A percentile compares a stretch with the other conserved stretches of the same genome.
phyloP scores from a whole-genome alignment of 805 yeast species.

The Sugiyamaella mastotermitis region DNA sequence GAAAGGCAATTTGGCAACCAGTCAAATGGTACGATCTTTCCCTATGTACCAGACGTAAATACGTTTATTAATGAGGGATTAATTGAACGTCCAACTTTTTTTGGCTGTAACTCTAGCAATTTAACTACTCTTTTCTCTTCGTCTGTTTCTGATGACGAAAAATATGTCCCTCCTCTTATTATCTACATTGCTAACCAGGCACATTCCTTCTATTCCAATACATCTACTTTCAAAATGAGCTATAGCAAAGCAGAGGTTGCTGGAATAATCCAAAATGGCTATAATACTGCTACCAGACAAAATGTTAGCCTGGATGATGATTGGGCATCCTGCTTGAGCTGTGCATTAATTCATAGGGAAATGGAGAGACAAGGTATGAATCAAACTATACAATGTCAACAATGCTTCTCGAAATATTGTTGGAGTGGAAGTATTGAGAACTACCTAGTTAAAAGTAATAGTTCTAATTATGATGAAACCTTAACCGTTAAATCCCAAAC shows the following conservation, averaged over 20 bases:
- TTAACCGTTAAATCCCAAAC: too few relatives aligned
- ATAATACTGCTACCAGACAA: constrained; percentile 61
- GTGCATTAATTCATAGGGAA: constrained; percentile 79
- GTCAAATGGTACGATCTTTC: constrained; percentile 12
- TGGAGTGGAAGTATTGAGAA: constrained; percentile 62
- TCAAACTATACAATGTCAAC: constrained; percentile 64
- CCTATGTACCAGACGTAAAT: constrained; percentile 15
- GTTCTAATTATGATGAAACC: too few relatives aligned
- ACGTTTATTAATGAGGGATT: constrained; percentile 16
- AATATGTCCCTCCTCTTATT: constrained; percentile 58
- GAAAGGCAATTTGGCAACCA: constrained; percentile 26
- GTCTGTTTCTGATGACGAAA: constrained; percentile 12
- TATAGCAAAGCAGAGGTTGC: constrained; percentile 55
- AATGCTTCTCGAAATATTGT: constrained; percentile 71
- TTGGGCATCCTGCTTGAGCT: constrained; percentile 73
- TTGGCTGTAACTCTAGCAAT: constrained; percentile 69
- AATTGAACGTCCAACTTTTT: constrained; percentile 56
- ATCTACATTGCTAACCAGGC: constrained; percentile 75
- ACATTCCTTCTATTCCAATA: constrained; percentile 57
- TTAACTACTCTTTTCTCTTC: constrained; percentile 41
- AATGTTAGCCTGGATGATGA: constrained; percentile 66
- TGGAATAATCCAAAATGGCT: constrained; percentile 67
- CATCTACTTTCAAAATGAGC: constrained; percentile 62
- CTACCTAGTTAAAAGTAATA: too few relatives aligned
- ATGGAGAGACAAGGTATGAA: constrained; percentile 61